These are phyloP conservation scores for Podaxis sp. DNA, from an alignment of 768 basidiomycete species.

Conservation along the genomic window DNA sequence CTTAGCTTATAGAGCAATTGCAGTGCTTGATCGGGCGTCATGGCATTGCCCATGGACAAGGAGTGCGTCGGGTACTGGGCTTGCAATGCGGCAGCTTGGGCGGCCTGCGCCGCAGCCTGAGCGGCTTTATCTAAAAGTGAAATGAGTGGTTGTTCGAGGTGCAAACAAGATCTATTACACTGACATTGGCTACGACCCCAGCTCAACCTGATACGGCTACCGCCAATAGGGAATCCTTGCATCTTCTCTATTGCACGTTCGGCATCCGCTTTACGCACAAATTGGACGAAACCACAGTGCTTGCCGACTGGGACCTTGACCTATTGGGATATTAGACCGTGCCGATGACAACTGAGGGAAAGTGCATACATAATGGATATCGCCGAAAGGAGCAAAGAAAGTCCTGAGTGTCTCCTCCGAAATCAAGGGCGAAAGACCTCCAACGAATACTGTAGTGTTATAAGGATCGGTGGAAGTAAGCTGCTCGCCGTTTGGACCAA, in stretches of 20 bases:
- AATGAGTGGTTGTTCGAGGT: slow-evolving; percentile 6
- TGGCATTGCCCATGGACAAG: slow-evolving; percentile 22
- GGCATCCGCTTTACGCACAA: slow-evolving; percentile 87
- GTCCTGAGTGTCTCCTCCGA: slow-evolving; percentile 88
- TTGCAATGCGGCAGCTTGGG: slow-evolving; percentile 71
- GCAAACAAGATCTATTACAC: slow-evolving; percentile 20
- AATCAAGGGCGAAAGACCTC: slow-evolving; percentile 83
- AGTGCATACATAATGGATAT: slow-evolving; percentile 79
- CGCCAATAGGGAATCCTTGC: slow-evolving; percentile 94
- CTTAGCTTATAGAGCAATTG: slow-evolving; percentile 57
- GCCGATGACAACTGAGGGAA: not conserved
- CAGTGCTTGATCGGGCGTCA: slow-evolving; percentile 62
- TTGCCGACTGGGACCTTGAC: slow-evolving; percentile 97
- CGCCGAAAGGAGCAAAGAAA: slow-evolving; percentile 90
- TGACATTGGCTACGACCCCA: slow-evolving; percentile 93
- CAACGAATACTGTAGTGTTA: slow-evolving; percentile 94
- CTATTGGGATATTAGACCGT: slow-evolving; percentile 29
- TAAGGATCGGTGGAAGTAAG: slow-evolving; percentile 90
- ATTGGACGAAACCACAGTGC: slow-evolving; percentile 95
- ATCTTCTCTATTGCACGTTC: slow-evolving; percentile 93
- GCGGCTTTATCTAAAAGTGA: slow-evolving; percentile 72
- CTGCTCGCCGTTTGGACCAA: slow-evolving; percentile 84
- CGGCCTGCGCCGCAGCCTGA: slow-evolving; percentile 82
- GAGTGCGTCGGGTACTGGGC: slow-evolving; percentile 25
- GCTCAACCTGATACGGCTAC: slow-evolving; percentile 84